Evolutionary conservation across 129 eudicot genomes (phyloP), one percentile per base, ranked within the genome.

Genomic region (Flaveria linearis): DNA sequence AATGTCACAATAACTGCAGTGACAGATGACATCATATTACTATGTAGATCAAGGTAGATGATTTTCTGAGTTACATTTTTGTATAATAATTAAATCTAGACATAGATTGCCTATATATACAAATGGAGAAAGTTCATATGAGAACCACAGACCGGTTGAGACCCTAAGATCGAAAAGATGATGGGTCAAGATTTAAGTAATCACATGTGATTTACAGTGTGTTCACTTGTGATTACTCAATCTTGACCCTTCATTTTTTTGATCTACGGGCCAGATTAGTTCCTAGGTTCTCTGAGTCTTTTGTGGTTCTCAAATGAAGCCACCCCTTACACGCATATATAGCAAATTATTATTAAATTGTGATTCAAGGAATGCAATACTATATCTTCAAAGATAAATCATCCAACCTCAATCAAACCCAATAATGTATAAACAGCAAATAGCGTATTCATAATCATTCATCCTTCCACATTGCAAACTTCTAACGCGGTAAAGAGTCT

Each of bases 1-100:
- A 70, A 55, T 60, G 47, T 69, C 42, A 85, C 53, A 62, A 25
- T 26, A 77, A 42, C 81, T 77, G 75, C 68, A 68, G 20, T 52
- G 46, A 67, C 53, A 41, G 2, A 76, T 52, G 33, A 52, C 12
- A 7, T 36, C 12, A 7, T 36, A 5, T 43, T 61, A 25, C 16
- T 61, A 23, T 11, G 64, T 9, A 20, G 62, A 58, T 58, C 65
- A 23, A 22, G 36, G 36, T 0, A 58, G 23, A 58, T 58, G 22
- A 23, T 30, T 58, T 20, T 58, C 65, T 11, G 53, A 57, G 68
- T 28, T 50, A 33, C 55, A 49, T 49, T 49, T 14, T 13, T 2
- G 2, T 65, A 62, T 7, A 33, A 33, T 64, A 30, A 16, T 9
- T 9, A 15, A 2, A 33, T 36, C 10, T 62, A 41, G 17, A 62